These are phyloP conservation scores for Lanmaoa pseudosensibilis DNA, from an alignment of 768 basidiomycete species.

Conservation along the genomic window DNA sequence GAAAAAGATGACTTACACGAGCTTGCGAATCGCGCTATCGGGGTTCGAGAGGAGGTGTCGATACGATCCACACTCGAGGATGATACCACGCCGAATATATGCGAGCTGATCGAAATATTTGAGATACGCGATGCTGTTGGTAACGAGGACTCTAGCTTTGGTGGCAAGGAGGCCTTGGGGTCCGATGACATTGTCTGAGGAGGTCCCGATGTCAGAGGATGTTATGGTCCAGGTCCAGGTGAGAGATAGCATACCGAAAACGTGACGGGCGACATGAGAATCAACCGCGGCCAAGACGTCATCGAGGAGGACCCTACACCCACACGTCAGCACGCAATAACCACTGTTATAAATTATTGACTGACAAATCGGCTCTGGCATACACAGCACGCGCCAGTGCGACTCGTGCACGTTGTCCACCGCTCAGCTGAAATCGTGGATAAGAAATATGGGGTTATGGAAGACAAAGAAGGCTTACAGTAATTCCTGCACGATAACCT, in stretches of 20 bases:
- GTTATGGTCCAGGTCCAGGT: neutral
- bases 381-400: slow-evolving; percentile 89
- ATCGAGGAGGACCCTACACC: slow-evolving; percentile 69
- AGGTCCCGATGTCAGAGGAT: slow-evolving; percentile 2
- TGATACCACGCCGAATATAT: slow-evolving; percentile 79
- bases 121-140: slow-evolving; percentile 85
- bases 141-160: slow-evolving; percentile 84
- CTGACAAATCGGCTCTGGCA: slow-evolving; percentile 84
- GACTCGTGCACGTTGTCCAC: slow-evolving; percentile 83
- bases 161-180: slow-evolving; percentile 77
- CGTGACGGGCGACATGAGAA: slow-evolving; percentile 83
- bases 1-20: slow-evolving; percentile 56
- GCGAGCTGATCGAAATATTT: slow-evolving; percentile 71
- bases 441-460: slow-evolving; percentile 14
- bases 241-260: slow-evolving; percentile 56
- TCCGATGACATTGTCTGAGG: slow-evolving; percentile 78
- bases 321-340: neutral
- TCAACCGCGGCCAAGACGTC: slow-evolving; percentile 88
- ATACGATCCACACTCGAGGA: slow-evolving; percentile 75
- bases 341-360: neutral
- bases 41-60: slow-evolving; percentile 55
- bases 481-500: slow-evolving; percentile 44
- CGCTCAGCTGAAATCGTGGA: slow-evolving; percentile 53
- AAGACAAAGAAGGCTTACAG: slow-evolving; percentile 40
- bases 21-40: slow-evolving; percentile 67